A percentile compares a stretch with the other conserved stretches of the same genome.
Evolutionary conservation across 768 basidiomycete species (phyloP).

Genomic region (Lentinus tigrinus): DNA sequence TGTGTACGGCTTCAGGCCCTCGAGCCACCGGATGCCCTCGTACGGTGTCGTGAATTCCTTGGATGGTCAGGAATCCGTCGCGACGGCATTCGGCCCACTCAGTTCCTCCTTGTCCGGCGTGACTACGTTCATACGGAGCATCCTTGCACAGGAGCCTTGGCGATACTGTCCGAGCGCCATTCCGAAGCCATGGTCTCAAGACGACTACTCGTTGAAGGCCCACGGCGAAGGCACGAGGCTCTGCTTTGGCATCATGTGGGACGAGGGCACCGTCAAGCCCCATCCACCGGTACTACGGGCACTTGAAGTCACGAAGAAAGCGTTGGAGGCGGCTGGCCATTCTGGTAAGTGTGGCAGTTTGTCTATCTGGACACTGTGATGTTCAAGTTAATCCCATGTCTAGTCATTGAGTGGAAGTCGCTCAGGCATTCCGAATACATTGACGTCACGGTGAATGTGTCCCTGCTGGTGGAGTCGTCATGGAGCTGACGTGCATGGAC

Average conservation of each 20-base stretch:
- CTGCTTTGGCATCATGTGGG: constrained; percentile 33
- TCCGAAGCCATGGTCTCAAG: constrained; percentile 25
- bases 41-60: constrained; percentile 59
- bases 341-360: constrained; percentile 22
- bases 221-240: constrained; percentile 29
- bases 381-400: not conserved
- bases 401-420: constrained; percentile 37
- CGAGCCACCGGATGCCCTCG: constrained; percentile 68
- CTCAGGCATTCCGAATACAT: constrained; percentile 24
- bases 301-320: constrained; percentile 30
- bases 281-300: constrained; percentile 35
- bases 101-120: constrained; percentile 22
- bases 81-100: constrained; percentile 39
- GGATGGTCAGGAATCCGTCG: constrained; percentile 62
- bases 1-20: constrained; percentile 66
- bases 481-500: not conserved
- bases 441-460: constrained; percentile 17
- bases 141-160: constrained; percentile 41
- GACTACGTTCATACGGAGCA: constrained; percentile 60
- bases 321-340: constrained; percentile 34
- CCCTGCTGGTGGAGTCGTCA: not conserved
- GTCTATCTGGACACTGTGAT: not conserved
- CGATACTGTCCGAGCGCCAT: constrained; percentile 34
- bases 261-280: constrained; percentile 33
- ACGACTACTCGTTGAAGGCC: constrained; percentile 26